These are phyloP conservation scores for Epicoccum nigrum DNA, from an alignment of 2,329 filamentous ascomycete genomes.

Conservation along the genomic window DNA sequence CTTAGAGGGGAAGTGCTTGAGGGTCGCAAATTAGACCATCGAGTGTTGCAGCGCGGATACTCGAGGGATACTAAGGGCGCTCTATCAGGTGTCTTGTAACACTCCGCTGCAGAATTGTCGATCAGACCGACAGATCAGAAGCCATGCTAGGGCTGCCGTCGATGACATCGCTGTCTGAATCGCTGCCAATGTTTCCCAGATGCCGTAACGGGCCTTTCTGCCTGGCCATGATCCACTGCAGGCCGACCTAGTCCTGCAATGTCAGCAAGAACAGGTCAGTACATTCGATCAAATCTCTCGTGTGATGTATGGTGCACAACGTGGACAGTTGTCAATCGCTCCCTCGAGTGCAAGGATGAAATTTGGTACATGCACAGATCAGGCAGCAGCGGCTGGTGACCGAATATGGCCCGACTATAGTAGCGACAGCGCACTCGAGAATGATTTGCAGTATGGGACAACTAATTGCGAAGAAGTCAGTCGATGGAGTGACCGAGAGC, in stretches of 20 bases:
- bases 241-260: constrained; percentile 28
- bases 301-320: constrained; percentile 16
- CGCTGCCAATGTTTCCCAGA: constrained; percentile 17
- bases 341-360: constrained; percentile 17
- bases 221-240: constrained; percentile 26
- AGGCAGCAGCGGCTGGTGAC: constrained; percentile 27
- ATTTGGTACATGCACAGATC: constrained; percentile 29
- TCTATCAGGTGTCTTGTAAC: constrained; percentile 7
- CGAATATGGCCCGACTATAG: constrained; percentile 1
- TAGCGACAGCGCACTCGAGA: neutral
- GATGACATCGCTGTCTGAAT: constrained; percentile 26
- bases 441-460: neutral
- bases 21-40: no score
- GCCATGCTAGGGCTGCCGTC: constrained; percentile 8
- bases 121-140: neutral
- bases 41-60: no score
- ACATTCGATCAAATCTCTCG: constrained; percentile 4
- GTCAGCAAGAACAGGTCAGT: constrained; percentile 27
- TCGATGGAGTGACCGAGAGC: neutral
- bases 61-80: constrained; percentile 1
- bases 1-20: no score
- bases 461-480: neutral
- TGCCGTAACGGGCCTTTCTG: constrained; percentile 25
- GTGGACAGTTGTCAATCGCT: constrained; percentile 20
- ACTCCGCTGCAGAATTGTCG: neutral